These are phyloP conservation scores for Elsinoe perseae DNA, from an alignment of 2,329 filamentous ascomycete genomes.

Conservation along the genomic window DNA sequence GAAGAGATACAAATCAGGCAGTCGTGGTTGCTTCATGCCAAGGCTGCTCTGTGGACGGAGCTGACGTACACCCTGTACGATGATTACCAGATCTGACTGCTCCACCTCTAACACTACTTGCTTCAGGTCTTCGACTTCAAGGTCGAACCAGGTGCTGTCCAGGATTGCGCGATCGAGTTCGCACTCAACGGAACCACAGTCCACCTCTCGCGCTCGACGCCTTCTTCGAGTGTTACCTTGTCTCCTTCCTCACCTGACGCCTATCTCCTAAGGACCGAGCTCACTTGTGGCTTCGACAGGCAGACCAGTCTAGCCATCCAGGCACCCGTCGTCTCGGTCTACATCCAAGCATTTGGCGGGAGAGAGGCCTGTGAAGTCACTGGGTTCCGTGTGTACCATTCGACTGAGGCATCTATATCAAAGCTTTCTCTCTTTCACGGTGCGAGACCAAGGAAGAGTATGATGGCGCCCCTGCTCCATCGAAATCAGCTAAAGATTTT, in stretches of 20 bases:
- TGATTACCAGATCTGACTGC: background rate
- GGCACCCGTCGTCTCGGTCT: background rate
- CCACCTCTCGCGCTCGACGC: background rate
- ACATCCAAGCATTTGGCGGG: background rate
- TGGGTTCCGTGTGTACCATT: conserved; percentile 6
- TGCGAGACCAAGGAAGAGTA: background rate
- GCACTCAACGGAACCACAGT: conserved; percentile 11
- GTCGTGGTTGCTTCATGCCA: conserved; percentile 17
- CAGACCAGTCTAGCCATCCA: background rate
- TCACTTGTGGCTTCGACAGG: conserved; percentile 1
- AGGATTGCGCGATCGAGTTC: conserved; percentile 15
- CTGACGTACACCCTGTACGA: conserved; percentile 21
- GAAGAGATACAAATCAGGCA: conserved; percentile 10
- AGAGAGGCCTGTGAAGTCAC: background rate
- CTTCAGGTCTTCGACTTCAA: conserved; percentile 16
- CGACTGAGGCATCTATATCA: background rate
- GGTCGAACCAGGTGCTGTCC: conserved; percentile 10
- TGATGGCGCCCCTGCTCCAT: background rate
- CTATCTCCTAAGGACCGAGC: background rate
- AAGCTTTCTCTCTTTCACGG: conserved; percentile 17
- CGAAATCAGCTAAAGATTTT: background rate
- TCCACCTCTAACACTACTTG: conserved; percentile 1
- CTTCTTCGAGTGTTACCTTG: background rate
- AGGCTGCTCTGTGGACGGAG: conserved; percentile 17
- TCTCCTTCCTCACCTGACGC: background rate